Base-by-base conservation (phyloP, 345 rosid species). In the Brassica incana region DNA sequence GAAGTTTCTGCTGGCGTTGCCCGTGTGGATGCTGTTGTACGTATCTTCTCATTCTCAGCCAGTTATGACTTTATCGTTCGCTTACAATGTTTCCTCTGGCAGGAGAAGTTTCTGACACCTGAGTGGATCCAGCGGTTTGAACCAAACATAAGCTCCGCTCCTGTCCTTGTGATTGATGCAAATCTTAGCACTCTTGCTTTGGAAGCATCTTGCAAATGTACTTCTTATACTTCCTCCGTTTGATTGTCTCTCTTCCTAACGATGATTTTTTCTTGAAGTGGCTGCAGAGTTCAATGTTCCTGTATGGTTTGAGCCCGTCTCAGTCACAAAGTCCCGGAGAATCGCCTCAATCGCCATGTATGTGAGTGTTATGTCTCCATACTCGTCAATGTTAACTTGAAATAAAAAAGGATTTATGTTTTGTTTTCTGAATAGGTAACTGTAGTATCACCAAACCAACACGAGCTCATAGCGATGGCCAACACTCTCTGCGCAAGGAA, bases 241-340 rank as follows among this genome's bases (percentile, higher is more conserved):
- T 71, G 25, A 43, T 43, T 40, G 10, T 35, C 16, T 54, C 25
- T 73, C 32, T 16, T 72, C 25, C 10, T 38, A 33, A 36, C 66
- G 29, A 0, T 29, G 32, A 43, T 50, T 79, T 36, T 68, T 80
- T 84, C 65, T 62, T 32, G 48, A 90, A 92, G 98, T 92, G 87
- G 96, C 94, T 33, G 88, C 88, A 65, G 88, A 85, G 78, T 81
- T 48, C 38, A 82, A 86, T 52, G 78, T 86, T 65, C 97, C 96
- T 33, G 83, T 95, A 10, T 95, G 99, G 98, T 95, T 91, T 83
- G 99, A 95, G 79, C 98, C 98, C 0, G 98, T 95, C 66, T 93
- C 99, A 2, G 83, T 93, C 61, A 84, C 87, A 58, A 95, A 95
- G 85, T 93, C 99, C 9, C 80, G 50, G 74, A 84, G 92, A 81